Base-by-base conservation (phyloP, 192 early-diverging fungal species). In the Coemansia sp. region DNA sequence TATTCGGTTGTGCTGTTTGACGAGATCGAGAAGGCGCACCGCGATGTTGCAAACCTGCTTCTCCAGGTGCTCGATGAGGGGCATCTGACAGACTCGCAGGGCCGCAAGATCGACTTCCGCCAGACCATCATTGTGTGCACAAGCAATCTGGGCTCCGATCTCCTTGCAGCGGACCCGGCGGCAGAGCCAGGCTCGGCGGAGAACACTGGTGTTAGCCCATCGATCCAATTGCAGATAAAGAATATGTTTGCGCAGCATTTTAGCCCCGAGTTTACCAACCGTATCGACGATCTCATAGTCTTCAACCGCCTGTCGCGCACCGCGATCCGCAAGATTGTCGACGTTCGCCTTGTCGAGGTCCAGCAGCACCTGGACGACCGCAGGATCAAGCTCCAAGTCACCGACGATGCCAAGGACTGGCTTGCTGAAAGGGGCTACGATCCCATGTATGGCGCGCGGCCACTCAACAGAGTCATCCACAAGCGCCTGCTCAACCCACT, bases 31-130 rank as follows among this genome's bases (percentile, higher is more conserved):
- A 93, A 93, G 73, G 90, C 90, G 38, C 89, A 91, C 50, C 82
- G 85, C 59, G 92, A 97, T 69, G 95, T 99, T 3, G 84, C 93
- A 58, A 97, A 99, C 71, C 71, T 99, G 55, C 85, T 99, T 23
- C 86, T 99, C 20, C 97, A 99, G 74, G 86, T 99, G 0, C 85
- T 99, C 9, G 92, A 92, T 61, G 89, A 93, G 71, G 91, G 91
- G 29, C 84, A 84, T 33, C 59, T 93, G 63, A 91, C 89, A n/a
- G 90, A 92, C 69, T 88, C 87, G 2, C 87, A 91, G 61, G 90
- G 90, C 14, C 83, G 89, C 38, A 89, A 86, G 56, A 71, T 92
- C 23, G 89, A 92, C 71, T 93, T 93, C 65, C 77, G 88, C 29
- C 91, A 93, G 57, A 91, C 90, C 0, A 89, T 93, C 57, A 89